Percentiles rank a stretch among this genome's conserved stretches.
Evolutionary conservation across 129 eudicot species (phyloP).

Genomic region (Flaveria robusta): DNA sequence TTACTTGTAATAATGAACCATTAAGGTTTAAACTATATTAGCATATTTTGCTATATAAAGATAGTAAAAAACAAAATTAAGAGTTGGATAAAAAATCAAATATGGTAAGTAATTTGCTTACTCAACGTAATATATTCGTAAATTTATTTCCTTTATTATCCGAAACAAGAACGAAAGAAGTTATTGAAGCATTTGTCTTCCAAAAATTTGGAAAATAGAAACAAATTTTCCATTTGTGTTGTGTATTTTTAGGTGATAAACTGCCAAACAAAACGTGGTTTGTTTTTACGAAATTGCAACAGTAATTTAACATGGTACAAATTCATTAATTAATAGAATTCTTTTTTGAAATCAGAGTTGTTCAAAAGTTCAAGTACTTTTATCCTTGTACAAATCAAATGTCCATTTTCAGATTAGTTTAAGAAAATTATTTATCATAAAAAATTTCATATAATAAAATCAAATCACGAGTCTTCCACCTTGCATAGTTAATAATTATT

Average conservation of each 20-base stretch:
- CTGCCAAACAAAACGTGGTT: background rate
- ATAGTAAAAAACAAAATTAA: conserved; percentile 3
- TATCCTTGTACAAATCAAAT: background rate
- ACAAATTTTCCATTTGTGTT: conserved; percentile 25
- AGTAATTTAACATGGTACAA: background rate
- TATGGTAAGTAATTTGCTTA: background rate
- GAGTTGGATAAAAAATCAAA: background rate
- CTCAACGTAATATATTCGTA: background rate
- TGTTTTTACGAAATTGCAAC: background rate
- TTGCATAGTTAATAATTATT: background rate
- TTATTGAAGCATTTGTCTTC: conserved; percentile 11
- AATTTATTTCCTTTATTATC: conserved; percentile 7
- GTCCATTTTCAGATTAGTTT: background rate
- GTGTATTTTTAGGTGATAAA: background rate
- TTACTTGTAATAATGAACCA: background rate
- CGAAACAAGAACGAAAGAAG: conserved; percentile 24
- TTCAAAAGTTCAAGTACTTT: background rate
- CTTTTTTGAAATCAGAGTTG: background rate
- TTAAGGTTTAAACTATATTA: background rate
- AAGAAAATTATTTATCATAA: background rate
- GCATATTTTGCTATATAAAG: background rate
- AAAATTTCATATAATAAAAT: background rate
- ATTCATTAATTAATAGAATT: background rate
- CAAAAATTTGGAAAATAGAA: conserved; percentile 23
- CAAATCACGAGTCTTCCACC: background rate